phyloP scores from a whole-genome alignment of 495 filamentous ascomycete genomes.

The Penicillium tannophilum region DNA sequence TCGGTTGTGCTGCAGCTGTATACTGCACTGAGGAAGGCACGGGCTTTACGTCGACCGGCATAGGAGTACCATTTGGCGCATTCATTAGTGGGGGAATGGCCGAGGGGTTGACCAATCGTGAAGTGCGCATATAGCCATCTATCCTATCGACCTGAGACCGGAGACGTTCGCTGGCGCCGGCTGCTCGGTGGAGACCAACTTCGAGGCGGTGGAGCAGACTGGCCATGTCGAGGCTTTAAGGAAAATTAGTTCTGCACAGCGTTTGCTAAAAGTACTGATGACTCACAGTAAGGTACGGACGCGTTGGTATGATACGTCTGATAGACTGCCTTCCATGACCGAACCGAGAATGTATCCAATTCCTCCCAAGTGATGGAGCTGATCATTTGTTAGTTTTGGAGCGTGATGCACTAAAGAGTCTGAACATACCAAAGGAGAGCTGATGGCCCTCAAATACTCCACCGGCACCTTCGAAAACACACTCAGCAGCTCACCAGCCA shows the following conservation, averaged over 20 bases:
- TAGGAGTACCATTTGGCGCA: slow-evolving; percentile 11
- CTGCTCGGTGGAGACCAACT: slow-evolving; percentile 38
- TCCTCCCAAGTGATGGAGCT: slow-evolving; percentile 51
- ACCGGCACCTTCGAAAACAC: slow-evolving; percentile 48
- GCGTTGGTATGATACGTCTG: slow-evolving; percentile 46
- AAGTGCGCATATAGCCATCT: slow-evolving; percentile 50
- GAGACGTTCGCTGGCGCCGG: slow-evolving; percentile 43
- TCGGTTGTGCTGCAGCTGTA: slow-evolving; percentile 4
- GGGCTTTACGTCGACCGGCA: slow-evolving; percentile 17
- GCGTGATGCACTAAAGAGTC: background rate
- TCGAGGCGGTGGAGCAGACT: slow-evolving; percentile 51
- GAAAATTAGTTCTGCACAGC: background rate
- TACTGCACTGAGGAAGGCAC: slow-evolving; percentile 12
- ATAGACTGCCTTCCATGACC: slow-evolving; percentile 50
- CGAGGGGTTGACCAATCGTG: slow-evolving; percentile 24
- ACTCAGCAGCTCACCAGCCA: slow-evolving; percentile 49
- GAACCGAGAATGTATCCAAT: slow-evolving; percentile 53
- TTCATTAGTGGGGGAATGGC: slow-evolving; percentile 12
- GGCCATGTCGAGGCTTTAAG: slow-evolving; percentile 43
- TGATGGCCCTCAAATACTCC: slow-evolving; percentile 50
- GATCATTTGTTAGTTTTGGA: slow-evolving; percentile 5
- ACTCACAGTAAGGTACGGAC: slow-evolving; percentile 46
- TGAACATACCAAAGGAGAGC: slow-evolving; percentile 43
- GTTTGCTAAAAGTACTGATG: background rate
- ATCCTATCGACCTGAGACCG: slow-evolving; percentile 47